Percentiles rank a stretch among this genome's conserved stretches.
Conservation (phyloP, 345 rosid species). For the Moricandia moricandioides region DNA sequence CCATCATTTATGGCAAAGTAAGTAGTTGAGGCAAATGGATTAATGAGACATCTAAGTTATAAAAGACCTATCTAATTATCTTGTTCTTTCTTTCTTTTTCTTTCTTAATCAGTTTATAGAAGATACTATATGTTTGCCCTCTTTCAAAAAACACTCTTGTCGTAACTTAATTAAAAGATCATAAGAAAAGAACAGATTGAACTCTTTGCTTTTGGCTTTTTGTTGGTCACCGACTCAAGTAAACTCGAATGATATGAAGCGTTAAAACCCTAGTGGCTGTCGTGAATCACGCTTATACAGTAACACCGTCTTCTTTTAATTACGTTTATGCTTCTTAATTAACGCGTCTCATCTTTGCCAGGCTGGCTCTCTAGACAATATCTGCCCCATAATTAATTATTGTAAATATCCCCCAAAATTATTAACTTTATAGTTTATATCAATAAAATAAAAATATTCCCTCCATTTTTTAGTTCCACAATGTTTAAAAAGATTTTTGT, state of each 20-base stretch:
- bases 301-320: neutral
- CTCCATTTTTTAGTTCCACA: too few species aligned
- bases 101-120: neutral
- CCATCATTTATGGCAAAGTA: neutral
- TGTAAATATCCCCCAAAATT: neutral
- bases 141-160: neutral
- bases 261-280: neutral
- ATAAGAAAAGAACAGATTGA: neutral
- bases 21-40: neutral
- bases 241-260: neutral
- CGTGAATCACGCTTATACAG: neutral
- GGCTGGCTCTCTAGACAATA: constrained; percentile 1
- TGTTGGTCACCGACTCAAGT: neutral
- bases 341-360: constrained; percentile 5
- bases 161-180: neutral
- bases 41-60: neutral
- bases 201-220: neutral
- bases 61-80: neutral
- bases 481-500: too few species aligned
- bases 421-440: too few species aligned
- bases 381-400: neutral
- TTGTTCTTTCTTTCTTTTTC: neutral
- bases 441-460: too few species aligned
- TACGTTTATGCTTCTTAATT: neutral
- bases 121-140: neutral